These are phyloP conservation scores for Delonix regia DNA, from an alignment of 306 rosid species.

Conservation along the genomic window DNA sequence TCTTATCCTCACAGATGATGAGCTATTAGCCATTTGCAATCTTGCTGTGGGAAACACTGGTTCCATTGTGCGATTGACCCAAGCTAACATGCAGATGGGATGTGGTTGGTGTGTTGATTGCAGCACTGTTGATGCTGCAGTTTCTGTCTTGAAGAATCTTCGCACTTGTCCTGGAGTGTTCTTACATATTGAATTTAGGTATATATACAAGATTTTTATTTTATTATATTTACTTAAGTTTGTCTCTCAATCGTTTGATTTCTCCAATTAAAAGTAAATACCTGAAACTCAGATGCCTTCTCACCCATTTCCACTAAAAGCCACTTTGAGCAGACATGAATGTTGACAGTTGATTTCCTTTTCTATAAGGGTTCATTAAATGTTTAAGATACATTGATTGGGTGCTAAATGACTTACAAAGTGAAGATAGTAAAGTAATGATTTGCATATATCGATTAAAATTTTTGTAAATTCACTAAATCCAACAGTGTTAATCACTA, in stretches of 20 bases:
- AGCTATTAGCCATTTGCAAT: conserved; percentile 66
- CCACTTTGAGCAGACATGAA: conserved; percentile 15
- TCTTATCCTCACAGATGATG: conserved; percentile 64
- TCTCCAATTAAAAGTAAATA: conserved; percentile 2
- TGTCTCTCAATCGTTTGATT: not conserved
- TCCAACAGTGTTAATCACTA: conserved; percentile 10
- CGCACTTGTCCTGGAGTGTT: conserved; percentile 73
- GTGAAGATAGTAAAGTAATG: conserved; percentile 3
- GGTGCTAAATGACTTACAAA: not conserved
- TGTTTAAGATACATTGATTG: conserved; percentile 3
- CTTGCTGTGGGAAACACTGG: conserved; percentile 66
- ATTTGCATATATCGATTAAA: conserved; percentile 2
- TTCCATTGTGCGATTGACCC: conserved; percentile 64
- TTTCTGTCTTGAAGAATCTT: conserved; percentile 61
- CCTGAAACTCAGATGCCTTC: conserved; percentile 18
- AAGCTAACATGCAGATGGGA: conserved; percentile 60
- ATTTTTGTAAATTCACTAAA: conserved; percentile 4
- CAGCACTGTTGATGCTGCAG: conserved; percentile 68
- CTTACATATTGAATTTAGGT: conserved; percentile 83
- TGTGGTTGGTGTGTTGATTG: conserved; percentile 84
- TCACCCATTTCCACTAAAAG: conserved; percentile 15
- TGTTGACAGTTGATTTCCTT: not conserved
- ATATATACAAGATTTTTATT: not conserved
- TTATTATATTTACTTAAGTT: not conserved
- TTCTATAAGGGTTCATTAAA: not conserved